Percentiles rank a stretch among this genome's conserved stretches.
These are phyloP conservation scores for Sherardia arvensis DNA, from an alignment of 257 asterid species.

Conservation along the genomic window DNA sequence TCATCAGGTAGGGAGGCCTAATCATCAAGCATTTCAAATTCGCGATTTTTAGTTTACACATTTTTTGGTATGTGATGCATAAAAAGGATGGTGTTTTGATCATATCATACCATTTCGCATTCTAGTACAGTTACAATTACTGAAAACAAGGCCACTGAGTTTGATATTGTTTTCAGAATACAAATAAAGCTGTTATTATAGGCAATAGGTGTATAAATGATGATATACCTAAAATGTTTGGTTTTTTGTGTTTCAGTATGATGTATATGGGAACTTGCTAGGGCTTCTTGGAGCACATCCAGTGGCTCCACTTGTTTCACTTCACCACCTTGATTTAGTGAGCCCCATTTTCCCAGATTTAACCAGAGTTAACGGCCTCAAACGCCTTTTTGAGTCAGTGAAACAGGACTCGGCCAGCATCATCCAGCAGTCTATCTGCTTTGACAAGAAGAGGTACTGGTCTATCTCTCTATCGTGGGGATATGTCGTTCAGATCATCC, in stretches of 20 bases:
- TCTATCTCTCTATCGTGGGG: slow-evolving; percentile 83
- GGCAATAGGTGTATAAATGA: not conserved
- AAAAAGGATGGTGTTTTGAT: not conserved
- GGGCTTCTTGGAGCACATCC: slow-evolving; percentile 90
- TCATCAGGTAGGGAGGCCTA: slow-evolving; percentile 54
- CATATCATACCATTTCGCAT: not conserved
- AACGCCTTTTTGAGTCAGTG: slow-evolving; percentile 36
- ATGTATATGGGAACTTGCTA: slow-evolving; percentile 78
- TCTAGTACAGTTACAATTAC: not conserved
- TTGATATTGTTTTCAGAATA: too few species aligned
- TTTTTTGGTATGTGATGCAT: not conserved
- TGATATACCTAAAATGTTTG: not conserved
- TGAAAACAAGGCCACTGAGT: not conserved
- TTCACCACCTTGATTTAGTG: slow-evolving; percentile 87
- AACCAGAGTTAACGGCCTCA: slow-evolving; percentile 36
- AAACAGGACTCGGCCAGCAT: slow-evolving; percentile 63
- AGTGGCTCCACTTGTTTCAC: slow-evolving; percentile 65
- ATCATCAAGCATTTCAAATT: not conserved
- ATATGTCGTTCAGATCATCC: slow-evolving; percentile 53
- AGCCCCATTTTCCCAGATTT: slow-evolving; percentile 66
- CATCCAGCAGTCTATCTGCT: slow-evolving; percentile 75
- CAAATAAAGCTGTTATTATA: not conserved
- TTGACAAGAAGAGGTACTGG: slow-evolving; percentile 52
- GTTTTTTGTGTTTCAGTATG: slow-evolving; percentile 45
- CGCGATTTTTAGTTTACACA: not conserved